Base-by-base conservation (phyloP, 116 monocot genomes). In the Phalaenopsis hybrid region DNA sequence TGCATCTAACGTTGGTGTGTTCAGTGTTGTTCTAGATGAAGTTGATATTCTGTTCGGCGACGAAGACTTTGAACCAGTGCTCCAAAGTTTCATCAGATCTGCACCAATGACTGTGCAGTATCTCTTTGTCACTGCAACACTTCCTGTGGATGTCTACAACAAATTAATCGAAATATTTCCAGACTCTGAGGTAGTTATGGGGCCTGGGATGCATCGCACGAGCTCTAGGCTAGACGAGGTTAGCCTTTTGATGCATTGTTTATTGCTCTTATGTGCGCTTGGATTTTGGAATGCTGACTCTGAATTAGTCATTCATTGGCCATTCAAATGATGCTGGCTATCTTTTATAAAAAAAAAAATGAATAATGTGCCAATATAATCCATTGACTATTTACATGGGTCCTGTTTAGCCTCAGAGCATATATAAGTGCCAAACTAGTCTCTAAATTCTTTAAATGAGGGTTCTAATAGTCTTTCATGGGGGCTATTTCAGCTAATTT, bases 191-290 rank as follows among this genome's bases (percentile, higher is more conserved):
- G 90, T 92, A 70, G 84, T 88, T 59, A 92, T 93, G 90, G 98
- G 95, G 37, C 98, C 98, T 73, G 93, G 95, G 41, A 88, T 95
- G 81, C 98, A 98, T 78, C 95, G 98, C 7, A 95, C 92, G 65
- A 95, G 95, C 87, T 89, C 95, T 74, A 84, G 89, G 33, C 98
- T 98, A 52, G 95, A 98, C 85, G 98, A 97, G 93, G 97, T 97
- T 52, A 28, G 81, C 61, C 51, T 28, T 80, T 51, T 79, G 41
- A 41, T 41, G 1, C 41, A 0, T 41, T 0, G 41, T 41, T 31
- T 41, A 41, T 41, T 1, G 41, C 41, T 41, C 41, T 4, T 41
- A 41, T 37, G 37, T 37, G 37, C 1, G 55, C 55, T 55, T 55
- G 16, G 55, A 16, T 16, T 55, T 16, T 55, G 55, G 17, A 55